These are phyloP conservation scores for Gossypium stocksii DNA, from an alignment of 345 rosid genomes.

Conservation along the genomic window DNA sequence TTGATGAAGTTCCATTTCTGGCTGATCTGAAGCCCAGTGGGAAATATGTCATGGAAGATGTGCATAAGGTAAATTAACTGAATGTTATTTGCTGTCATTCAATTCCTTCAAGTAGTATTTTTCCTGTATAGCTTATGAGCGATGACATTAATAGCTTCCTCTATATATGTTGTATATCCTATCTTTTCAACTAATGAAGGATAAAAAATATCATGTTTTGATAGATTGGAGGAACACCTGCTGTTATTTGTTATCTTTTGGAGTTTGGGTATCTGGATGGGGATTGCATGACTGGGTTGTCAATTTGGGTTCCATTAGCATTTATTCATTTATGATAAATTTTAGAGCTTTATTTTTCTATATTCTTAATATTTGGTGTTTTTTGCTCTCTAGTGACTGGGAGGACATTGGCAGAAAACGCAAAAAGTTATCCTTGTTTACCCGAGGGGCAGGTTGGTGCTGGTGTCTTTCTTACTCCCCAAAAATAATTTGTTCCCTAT, in stretches of 20 bases:
- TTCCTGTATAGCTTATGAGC: neutral
- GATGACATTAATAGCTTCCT: neutral
- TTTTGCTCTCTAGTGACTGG: slow-evolving; percentile 64
- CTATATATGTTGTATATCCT: neutral
- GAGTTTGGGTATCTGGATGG: slow-evolving; percentile 62
- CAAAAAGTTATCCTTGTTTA: slow-evolving; percentile 56
- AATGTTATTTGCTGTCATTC: neutral
- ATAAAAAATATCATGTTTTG: slow-evolving; percentile 3
- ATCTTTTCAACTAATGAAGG: neutral
- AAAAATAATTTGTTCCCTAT: neutral
- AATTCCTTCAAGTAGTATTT: neutral
- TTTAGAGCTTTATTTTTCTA: slow-evolving; percentile 6
- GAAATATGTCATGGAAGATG: slow-evolving; percentile 94
- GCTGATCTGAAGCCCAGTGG: slow-evolving; percentile 99
- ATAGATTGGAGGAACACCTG: slow-evolving; percentile 81
- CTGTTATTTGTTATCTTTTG: slow-evolving; percentile 61
- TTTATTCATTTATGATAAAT: neutral
- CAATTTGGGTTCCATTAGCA: slow-evolving; percentile 3
- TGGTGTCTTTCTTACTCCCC: neutral
- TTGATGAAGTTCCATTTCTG: slow-evolving; percentile 84
- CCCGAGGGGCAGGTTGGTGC: slow-evolving; percentile 70
- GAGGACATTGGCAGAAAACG: slow-evolving; percentile 85
- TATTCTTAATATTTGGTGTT: slow-evolving; percentile 5
- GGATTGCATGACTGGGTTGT: slow-evolving; percentile 73
- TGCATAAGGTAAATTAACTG: slow-evolving; percentile 65